Percentiles rank a stretch among this genome's conserved stretches.
phyloP scores from a whole-genome alignment of 805 yeast genomes.

The Lipomyces orientalis region DNA sequence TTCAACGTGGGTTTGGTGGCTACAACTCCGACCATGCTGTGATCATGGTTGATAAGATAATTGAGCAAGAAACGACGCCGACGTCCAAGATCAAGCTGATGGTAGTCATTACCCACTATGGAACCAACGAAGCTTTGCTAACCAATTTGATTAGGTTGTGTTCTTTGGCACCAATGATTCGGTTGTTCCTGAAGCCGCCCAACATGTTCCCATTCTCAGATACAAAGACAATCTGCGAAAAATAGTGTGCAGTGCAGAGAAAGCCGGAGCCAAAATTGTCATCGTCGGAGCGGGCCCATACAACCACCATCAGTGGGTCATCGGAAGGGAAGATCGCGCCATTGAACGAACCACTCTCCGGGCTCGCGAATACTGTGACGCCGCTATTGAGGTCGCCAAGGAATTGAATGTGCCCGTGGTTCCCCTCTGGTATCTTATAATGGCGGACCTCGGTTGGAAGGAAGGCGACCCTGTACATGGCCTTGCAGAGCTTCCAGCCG shows the following conservation, averaged over 20 bases:
- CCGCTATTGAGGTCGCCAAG: slow-evolving; percentile 54
- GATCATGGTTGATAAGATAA: slow-evolving; percentile 55
- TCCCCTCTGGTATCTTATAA: slow-evolving; percentile 57
- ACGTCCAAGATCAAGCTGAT: slow-evolving; percentile 45
- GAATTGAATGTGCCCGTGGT: slow-evolving; percentile 61
- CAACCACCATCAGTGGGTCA: slow-evolving; percentile 29
- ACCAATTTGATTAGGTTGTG: slow-evolving; percentile 51
- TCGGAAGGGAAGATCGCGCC: slow-evolving; percentile 20
- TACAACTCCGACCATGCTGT: slow-evolving; percentile 70
- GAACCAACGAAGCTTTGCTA: slow-evolving; percentile 16
- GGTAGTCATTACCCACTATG: slow-evolving; percentile 26
- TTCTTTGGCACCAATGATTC: slow-evolving; percentile 88
- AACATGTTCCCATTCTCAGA: slow-evolving; percentile 58
- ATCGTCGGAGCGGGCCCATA: slow-evolving; percentile 34
- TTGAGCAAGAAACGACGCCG: slow-evolving; percentile 55
- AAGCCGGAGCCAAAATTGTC: slow-evolving; percentile 29
- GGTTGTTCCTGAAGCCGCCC: slow-evolving; percentile 49
- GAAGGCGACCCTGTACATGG: slow-evolving; percentile 40
- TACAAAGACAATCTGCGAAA: slow-evolving; percentile 55
- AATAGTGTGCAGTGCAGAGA: slow-evolving; percentile 53
- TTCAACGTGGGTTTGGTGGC: slow-evolving; percentile 79
- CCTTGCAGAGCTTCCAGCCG: slow-evolving; percentile 35
- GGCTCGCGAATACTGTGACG: slow-evolving; percentile 58
- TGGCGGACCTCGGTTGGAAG: slow-evolving; percentile 50
- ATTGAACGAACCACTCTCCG: slow-evolving; percentile 52